Evolutionary conservation across 1,139 yeast genomes (phyloP), one percentile per base, ranked within the genome.

Genomic region (Suhomyces coccinellae): DNA sequence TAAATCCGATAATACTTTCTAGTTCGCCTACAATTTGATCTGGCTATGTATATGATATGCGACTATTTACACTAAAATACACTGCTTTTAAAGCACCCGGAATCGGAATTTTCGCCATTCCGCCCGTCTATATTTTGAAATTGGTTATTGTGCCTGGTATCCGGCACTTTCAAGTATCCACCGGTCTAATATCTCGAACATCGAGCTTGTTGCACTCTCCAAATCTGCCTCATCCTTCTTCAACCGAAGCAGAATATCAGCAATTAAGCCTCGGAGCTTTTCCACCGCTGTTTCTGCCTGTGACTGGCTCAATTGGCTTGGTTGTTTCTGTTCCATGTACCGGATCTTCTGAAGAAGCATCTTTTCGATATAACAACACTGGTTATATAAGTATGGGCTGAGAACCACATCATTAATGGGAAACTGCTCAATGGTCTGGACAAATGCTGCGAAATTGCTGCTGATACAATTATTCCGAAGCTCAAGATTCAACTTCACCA

Each of bases 301-400:
- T 11, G 36, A 33, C 12, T 17, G 22, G 14, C 31, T 27, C 13
- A 10, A 15, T 11, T 22, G 27, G 6, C 38, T 39, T 12, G 34
- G 38, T 8, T 39, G 44, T 28, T 45, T 48, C 16, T 38, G 38
- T 20, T 38, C 28, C 12, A 40, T 35, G 26, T 50, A 43, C 13
- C 45, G 40, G 28, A 51, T 40, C 36, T 57, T 58, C 38, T 50
- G 51, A 12, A 32, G 33, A 28, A 71, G 50, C 33, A 49, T 50
- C 36, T 56, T 58, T 46, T 69, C 74, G 13, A 73, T 54, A 39
- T 47, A 60, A 34, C 60, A 56, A 42, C 70, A 62, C 38, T 72
- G 74, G 37, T 62, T 57, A 44, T 61, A 54, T 15, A 72, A 51
- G 49, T 67, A 73, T 2, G 74, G 76, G 36, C 67, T 66, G n/a